phyloP scores from a whole-genome alignment of 139 green algal species.

The Ulvella scutata region DNA sequence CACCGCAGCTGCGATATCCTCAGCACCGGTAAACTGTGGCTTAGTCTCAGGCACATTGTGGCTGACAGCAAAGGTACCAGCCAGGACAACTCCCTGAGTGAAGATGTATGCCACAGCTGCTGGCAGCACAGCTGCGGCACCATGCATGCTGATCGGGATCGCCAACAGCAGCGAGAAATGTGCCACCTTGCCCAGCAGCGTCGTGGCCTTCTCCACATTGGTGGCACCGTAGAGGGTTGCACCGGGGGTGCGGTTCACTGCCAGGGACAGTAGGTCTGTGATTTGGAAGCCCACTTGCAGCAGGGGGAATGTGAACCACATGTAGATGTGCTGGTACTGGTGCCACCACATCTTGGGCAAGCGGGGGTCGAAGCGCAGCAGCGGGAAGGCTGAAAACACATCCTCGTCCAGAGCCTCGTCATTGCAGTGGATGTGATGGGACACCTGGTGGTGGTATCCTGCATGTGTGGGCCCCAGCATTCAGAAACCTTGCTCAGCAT shows the following conservation, averaged over 20 bases:
- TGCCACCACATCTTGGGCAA: constrained; percentile 53
- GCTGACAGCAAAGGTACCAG: constrained; percentile 49
- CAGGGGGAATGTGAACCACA: constrained; percentile 62
- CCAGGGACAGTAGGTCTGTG: constrained; percentile 29
- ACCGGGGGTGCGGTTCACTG: constrained; percentile 38
- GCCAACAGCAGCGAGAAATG: constrained; percentile 55
- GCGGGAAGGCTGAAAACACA: constrained; percentile 48
- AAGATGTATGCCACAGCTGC: constrained; percentile 29
- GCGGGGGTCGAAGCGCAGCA: constrained; percentile 63
- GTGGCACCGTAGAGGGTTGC: constrained; percentile 50
- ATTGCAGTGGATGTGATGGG: constrained; percentile 83
- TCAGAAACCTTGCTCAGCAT: too few relatives aligned
- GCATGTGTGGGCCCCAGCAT: constrained; percentile 1
- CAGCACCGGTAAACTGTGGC: constrained; percentile 19
- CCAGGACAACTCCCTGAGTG: constrained; percentile 47
- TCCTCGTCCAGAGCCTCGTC: constrained; percentile 71
- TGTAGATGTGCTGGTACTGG: constrained; percentile 72
- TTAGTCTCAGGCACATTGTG: constrained; percentile 72
- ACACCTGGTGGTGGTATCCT: constrained; percentile 37
- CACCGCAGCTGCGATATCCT: not conserved
- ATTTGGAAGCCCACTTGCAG: constrained; percentile 57
- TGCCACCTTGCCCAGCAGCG: constrained; percentile 49
- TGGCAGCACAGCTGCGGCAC: constrained; percentile 21
- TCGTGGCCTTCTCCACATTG: constrained; percentile 30
- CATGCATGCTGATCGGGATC: constrained; percentile 34